Percentiles rank a stretch among this genome's conserved stretches.
Evolutionary conservation across 2,329 filamentous ascomycete genomes (phyloP).

Genomic region (Pezicula rhizophila): DNA sequence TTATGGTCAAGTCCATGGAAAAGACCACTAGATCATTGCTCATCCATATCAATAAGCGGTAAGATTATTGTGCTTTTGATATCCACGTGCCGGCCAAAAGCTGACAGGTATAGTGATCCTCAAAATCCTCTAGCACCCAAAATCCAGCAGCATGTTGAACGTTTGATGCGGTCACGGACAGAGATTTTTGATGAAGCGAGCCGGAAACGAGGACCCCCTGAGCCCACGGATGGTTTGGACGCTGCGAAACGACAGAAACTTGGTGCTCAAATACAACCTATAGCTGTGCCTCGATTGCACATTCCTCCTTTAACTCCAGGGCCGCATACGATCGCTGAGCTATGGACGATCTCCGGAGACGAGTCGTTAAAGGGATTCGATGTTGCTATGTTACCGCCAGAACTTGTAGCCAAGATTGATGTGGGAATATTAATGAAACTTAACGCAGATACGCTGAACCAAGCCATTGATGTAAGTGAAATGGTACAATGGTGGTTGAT

Average conservation of each 20-base stretch:
- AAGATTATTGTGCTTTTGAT: slow-evolving; percentile 22
- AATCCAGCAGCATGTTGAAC: slow-evolving; percentile 83
- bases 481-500: slow-evolving; percentile 1
- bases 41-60: slow-evolving; percentile 76
- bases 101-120: slow-evolving; percentile 56
- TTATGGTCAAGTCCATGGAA: slow-evolving; percentile 89
- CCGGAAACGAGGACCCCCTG: slow-evolving; percentile 69
- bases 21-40: slow-evolving; percentile 82
- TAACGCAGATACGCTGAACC: slow-evolving; percentile 61
- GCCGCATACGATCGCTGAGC: slow-evolving; percentile 70
- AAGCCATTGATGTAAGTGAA: slow-evolving; percentile 63
- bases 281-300: slow-evolving; percentile 33
- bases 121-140: slow-evolving; percentile 68
- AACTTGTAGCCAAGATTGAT: slow-evolving; percentile 75
- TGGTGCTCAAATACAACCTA: slow-evolving; percentile 41
- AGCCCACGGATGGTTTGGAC: slow-evolving; percentile 68
- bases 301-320: slow-evolving; percentile 70
- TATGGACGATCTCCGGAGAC: slow-evolving; percentile 81
- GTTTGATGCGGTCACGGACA: slow-evolving; percentile 68
- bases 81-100: slow-evolving; percentile 4
- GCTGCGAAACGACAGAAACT: slow-evolving; percentile 75
- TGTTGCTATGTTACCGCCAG: slow-evolving; percentile 69
- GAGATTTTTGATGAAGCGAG: slow-evolving; percentile 75
- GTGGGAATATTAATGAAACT: slow-evolving; percentile 70
- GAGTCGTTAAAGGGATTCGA: slow-evolving; percentile 72